phyloP scores from a whole-genome alignment of 495 filamentous ascomycete genomes.

The Chaetomium tenue region DNA sequence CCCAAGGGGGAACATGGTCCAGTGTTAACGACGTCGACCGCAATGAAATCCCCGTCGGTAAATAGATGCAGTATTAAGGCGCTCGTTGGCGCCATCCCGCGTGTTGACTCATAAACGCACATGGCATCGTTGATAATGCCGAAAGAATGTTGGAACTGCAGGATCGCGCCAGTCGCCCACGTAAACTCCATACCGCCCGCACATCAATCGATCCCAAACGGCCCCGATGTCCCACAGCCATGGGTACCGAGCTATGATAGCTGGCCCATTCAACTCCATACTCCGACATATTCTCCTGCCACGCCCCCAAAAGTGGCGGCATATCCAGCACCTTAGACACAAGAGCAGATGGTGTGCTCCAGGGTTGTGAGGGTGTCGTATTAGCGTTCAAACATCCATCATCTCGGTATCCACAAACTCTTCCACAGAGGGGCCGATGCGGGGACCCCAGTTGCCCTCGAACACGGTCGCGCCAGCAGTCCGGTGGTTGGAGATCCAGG shows the following conservation, averaged over 20 bases:
- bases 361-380: conserved; percentile 17
- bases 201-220: conserved; percentile 32
- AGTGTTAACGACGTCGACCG: conserved; percentile 1
- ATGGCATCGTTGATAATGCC: conserved; percentile 19
- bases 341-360: conserved; percentile 24
- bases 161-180: conserved; percentile 16
- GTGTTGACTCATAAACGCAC: conserved; percentile 7
- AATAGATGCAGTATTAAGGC: conserved; percentile 24
- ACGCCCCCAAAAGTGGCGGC: conserved; percentile 29
- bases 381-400: conserved; percentile 44
- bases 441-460: conserved; percentile 92
- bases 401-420: conserved; percentile 47
- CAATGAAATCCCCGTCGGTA: conserved; percentile 14
- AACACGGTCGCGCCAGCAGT: conserved; percentile 85
- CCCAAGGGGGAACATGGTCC: neutral
- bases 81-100: neutral
- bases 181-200: conserved; percentile 17
- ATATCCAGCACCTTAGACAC: conserved; percentile 39
- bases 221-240: conserved; percentile 32
- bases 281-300: conserved; percentile 34
- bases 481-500: conserved; percentile 72
- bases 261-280: conserved; percentile 32
- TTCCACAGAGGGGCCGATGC: conserved; percentile 26
- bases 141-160: conserved; percentile 23
- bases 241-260: conserved; percentile 37